Base-by-base conservation (phyloP, 345 rosid species). In the Heritiera littoralis region DNA sequence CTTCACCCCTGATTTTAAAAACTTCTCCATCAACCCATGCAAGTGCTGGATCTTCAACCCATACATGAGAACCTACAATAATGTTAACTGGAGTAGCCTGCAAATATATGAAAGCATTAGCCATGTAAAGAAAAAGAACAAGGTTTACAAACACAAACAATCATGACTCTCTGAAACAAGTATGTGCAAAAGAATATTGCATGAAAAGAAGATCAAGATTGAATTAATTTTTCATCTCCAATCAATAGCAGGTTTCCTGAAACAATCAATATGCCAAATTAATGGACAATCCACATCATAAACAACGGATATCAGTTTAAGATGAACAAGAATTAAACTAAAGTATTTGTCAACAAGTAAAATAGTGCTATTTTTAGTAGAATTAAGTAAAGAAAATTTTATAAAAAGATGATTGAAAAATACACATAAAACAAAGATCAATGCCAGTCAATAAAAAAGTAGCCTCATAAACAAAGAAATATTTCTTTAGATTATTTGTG, bases 1-100 rank as follows among this genome's bases (percentile, higher is more conserved):
- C 66, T 66, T 54, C 80, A 1, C 80, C 80, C 15, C 54, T 77
- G 51, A 77, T 67, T 67, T 66, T 77, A 12, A 66, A 23, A 77
- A 77, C 74, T 54, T 77, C 54, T 35, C 74, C 80, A 67, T 77
- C 74, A 40, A 77, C 40, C 74, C 80, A 77, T n/a, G 80, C 80
- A 41, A 51, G 51, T 40, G 11, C 55, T 2, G 41, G 55, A 54
- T 77, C 80, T 54, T 66, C 80, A 52, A 77, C 65, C 80, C 80
- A 77, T 7, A 77, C 80, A 77, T 54, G 65, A 49, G 80, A 66
- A 11, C 80, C 74, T n/a, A 65, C 80, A 77, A 77, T 77, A 55
- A 77, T 77, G 40, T 77, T 77, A 66, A 67, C 80, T 8, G 80
- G 65, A 32, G 66, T 23, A 38, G 74, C 80, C 80, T 77, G 74